Base-by-base conservation (phyloP, 176 grass and related monocot genomes). In the Oryza brachyantha region DNA sequence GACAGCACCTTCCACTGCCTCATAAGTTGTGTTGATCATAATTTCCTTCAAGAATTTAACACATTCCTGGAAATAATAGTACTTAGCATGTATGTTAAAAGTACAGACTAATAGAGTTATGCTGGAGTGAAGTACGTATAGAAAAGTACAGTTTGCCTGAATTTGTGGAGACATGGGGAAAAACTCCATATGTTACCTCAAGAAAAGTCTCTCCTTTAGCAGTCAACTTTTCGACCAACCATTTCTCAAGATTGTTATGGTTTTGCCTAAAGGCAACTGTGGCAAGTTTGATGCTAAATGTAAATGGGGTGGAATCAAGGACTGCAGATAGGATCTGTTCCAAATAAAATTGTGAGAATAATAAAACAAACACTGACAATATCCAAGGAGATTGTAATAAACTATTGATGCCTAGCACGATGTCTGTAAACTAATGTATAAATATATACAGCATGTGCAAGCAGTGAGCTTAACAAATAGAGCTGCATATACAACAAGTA, bases 281-380 rank as follows among this genome's bases (percentile, higher is more conserved):
- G 78, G 92, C 92, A 79, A 97, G 84, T 84, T 77, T 88, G 65
- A 97, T 90, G 85, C 95, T 92, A 78, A 97, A 97, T 17, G 70
- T 29, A 74, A 92, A 87, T 0, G 92, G 87, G 36, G 88, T 72
- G 60, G 80, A 87, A 82, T 92, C 95, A 82, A 97, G 80, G 55
- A 94, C 85, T 13, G 69, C 42, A 14, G 89, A 81, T 74, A 97
- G 76, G 55, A 97, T 94, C 95, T 97, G 86, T 87, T 66, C 48
- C 69, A 89, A 60, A 90, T 10, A 66, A 36, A 90, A 77, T 4
- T 29, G 61, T 65, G 62, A 79, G 37, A 66, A 22, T 58, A 41
- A 73, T 46, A 22, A 77, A 73, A 72, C 17, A 78, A 71, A 28
- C 16, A 66, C 8, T 60, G 52, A 70, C 8, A 64, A 27, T 37